phyloP scores from a whole-genome alignment of 1,284 basidiomycete genomes.

The Abortiporus biennis region DNA sequence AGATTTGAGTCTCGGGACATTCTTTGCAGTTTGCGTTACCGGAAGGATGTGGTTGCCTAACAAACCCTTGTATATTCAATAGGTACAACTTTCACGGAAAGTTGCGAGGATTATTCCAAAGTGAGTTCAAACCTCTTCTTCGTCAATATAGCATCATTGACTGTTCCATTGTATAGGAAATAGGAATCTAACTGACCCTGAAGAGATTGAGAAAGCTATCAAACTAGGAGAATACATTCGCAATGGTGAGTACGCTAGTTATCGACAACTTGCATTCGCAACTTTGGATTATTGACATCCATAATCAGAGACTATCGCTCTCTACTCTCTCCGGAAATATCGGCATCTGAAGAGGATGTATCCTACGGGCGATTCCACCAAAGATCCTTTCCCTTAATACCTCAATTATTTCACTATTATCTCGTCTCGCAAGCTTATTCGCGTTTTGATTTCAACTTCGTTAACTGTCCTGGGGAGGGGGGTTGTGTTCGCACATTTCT shows the following conservation, averaged over 20 bases:
- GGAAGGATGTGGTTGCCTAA: conserved; percentile 9
- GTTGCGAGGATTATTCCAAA: conserved; percentile 65
- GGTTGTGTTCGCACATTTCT: too few species aligned
- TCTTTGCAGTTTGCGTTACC: conserved; percentile 1
- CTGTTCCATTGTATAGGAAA: conserved; percentile 48
- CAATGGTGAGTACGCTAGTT: conserved; percentile 57
- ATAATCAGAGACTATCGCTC: too few species aligned
- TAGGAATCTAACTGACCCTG: conserved; percentile 57
- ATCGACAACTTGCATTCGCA: neutral
- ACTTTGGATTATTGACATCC: neutral
- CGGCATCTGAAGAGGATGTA: conserved; percentile 78
- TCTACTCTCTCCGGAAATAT: conserved; percentile 85
- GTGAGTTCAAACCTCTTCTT: conserved; percentile 30
- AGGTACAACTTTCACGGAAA: conserved; percentile 71
- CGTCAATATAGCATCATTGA: neutral
- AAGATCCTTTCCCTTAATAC: neutral
- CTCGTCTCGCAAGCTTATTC: too few species aligned
- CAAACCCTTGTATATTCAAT: conserved; percentile 19
- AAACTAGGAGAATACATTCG: conserved; percentile 84
- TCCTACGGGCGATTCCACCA: conserved; percentile 25
- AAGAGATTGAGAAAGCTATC: conserved; percentile 75
- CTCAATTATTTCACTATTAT: neutral
- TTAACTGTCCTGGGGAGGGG: too few species aligned
- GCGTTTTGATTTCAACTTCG: too few species aligned
- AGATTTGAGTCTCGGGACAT: neutral